Evolutionary conservation across 2,329 filamentous ascomycete genomes (phyloP).

Genomic region (Phaeoacremonium minimum): DNA sequence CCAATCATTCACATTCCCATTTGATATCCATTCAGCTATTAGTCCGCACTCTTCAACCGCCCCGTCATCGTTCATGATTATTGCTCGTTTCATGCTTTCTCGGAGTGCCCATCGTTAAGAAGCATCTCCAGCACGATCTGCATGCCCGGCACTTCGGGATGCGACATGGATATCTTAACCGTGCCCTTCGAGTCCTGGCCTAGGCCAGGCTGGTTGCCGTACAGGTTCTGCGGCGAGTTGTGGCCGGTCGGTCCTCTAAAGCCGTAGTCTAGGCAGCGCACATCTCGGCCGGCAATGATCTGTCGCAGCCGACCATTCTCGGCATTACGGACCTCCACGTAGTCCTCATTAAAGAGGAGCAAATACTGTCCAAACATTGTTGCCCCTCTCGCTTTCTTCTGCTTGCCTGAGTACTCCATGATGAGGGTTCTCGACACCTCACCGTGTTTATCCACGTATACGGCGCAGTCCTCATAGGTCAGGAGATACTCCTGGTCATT

Average conservation of each 20-base stretch:
- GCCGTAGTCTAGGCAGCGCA: slow-evolving; percentile 86
- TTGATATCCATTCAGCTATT: slow-evolving; percentile 1
- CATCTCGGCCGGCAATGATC: slow-evolving; percentile 88
- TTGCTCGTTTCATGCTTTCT: slow-evolving; percentile 36
- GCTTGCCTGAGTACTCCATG: slow-evolving; percentile 97
- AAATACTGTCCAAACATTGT: slow-evolving; percentile 91
- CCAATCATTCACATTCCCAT: too few relatives aligned
- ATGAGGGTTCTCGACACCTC: slow-evolving; percentile 91
- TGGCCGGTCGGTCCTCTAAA: slow-evolving; percentile 56
- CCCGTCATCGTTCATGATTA: too few relatives aligned
- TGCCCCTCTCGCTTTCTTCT: slow-evolving; percentile 71
- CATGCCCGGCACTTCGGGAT: slow-evolving; percentile 78
- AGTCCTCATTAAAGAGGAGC: slow-evolving; percentile 90
- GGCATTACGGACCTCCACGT: slow-evolving; percentile 94
- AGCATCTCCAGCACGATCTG: slow-evolving; percentile 91
- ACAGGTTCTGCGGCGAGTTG: slow-evolving; percentile 14
- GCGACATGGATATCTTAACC: slow-evolving; percentile 92
- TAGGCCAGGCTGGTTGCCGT: slow-evolving; percentile 2
- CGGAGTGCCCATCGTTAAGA: slow-evolving; percentile 77
- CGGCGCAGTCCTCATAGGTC: slow-evolving; percentile 91
- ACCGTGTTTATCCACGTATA: slow-evolving; percentile 97
- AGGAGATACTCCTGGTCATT: slow-evolving; percentile 90
- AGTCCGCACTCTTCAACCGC: slow-evolving; percentile 14
- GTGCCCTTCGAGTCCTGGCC: slow-evolving; percentile 59
- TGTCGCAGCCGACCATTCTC: slow-evolving; percentile 91